phyloP scores from a whole-genome alignment of 2,329 filamentous ascomycete genomes.

The Aspergillus tamarii region DNA sequence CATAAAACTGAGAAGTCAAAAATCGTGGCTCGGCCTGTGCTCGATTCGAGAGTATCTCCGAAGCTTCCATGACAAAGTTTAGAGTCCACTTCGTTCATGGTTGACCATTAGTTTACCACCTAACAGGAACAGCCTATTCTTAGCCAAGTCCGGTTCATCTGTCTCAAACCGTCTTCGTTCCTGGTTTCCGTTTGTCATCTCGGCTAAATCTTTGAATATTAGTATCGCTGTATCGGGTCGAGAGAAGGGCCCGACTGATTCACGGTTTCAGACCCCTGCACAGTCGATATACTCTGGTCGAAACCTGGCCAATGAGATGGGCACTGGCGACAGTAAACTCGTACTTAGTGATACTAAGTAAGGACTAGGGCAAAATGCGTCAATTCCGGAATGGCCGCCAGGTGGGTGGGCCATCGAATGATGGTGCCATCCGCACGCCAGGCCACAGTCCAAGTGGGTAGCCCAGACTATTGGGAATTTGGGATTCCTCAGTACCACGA shows the following conservation, averaged over 20 bases:
- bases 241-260: not conserved
- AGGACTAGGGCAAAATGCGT: not conserved
- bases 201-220: not conserved
- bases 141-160: not conserved
- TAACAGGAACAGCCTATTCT: not conserved
- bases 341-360: not conserved
- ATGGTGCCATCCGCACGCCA: conserved; percentile 3
- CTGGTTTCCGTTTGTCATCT: conserved; percentile 1
- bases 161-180: not conserved
- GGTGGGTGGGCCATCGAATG: not conserved
- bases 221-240: not conserved
- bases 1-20: not conserved
- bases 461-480: not conserved
- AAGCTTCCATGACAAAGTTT: conserved; percentile 1
- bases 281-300: not conserved
- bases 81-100: not conserved
- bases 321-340: not conserved
- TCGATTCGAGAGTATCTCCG: not conserved
- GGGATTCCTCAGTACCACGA: not conserved
- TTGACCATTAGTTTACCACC: not conserved
- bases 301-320: conserved; percentile 8
- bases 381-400: conserved; percentile 2
- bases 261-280: not conserved
- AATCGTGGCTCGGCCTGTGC: not conserved
- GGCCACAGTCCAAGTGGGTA: not conserved